Conservation (phyloP, 2,329 filamentous ascomycete species). For the Penicillium vulpinum region DNA sequence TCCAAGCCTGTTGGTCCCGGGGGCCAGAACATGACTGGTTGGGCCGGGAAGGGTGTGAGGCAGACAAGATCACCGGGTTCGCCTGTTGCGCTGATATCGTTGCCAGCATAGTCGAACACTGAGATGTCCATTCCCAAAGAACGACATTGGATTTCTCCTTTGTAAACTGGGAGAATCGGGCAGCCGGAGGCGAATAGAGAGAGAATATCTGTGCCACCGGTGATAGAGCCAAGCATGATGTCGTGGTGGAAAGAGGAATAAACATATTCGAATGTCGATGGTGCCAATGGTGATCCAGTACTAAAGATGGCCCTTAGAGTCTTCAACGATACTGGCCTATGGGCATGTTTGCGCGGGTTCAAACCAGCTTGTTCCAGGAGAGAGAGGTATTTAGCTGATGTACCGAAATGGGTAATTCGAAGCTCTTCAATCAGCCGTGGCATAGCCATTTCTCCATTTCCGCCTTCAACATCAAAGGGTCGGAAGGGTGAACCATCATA, state of each 20-base stretch:
- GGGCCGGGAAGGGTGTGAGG: constrained; percentile 80
- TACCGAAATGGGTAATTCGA: constrained; percentile 88
- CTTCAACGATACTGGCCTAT: constrained; percentile 41
- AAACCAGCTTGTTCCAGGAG: constrained; percentile 78
- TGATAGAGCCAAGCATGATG: constrained; percentile 91
- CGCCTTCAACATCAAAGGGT: constrained; percentile 57
- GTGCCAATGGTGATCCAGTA: constrained; percentile 86
- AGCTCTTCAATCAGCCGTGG: constrained; percentile 78
- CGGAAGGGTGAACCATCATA: constrained; percentile 93
- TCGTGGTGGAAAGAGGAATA: constrained; percentile 76
- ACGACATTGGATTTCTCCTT: constrained; percentile 74
- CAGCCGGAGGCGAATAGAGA: constrained; percentile 89
- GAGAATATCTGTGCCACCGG: constrained; percentile 94
- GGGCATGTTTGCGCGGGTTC: constrained; percentile 56
- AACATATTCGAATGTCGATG: constrained; percentile 88
- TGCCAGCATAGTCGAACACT: constrained; percentile 57
- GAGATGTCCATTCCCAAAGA: constrained; percentile 77
- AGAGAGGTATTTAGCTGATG: constrained; percentile 89
- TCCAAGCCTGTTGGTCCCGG: constrained; percentile 64
- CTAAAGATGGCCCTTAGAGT: constrained; percentile 84
- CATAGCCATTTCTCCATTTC: constrained; percentile 74
- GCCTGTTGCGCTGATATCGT: constrained; percentile 59
- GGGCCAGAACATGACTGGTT: constrained; percentile 83
- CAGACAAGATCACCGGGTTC: constrained; percentile 88
- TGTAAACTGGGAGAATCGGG: constrained; percentile 69